Evolutionary conservation across 495 filamentous ascomycete genomes (phyloP).

Genomic region (Penicillium ochrochloron): DNA sequence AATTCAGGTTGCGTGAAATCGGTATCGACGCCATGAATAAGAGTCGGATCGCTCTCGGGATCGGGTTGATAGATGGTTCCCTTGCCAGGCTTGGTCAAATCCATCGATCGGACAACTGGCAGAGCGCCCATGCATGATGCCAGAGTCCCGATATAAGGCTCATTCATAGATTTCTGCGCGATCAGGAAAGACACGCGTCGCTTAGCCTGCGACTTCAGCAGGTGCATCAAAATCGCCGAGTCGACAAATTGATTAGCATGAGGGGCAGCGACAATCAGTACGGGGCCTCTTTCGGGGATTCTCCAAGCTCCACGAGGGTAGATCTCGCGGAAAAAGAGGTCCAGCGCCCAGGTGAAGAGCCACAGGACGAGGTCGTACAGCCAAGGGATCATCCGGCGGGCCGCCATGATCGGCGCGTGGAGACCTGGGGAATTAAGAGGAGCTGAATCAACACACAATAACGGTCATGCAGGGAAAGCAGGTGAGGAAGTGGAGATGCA

Average conservation of each 20-base stretch:
- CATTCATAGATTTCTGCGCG: constrained; percentile 87
- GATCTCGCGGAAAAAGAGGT: constrained; percentile 96
- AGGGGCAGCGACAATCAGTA: constrained; percentile 94
- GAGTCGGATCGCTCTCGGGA: constrained; percentile 74
- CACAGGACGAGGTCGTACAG: constrained; percentile 82
- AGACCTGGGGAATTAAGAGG: background rate
- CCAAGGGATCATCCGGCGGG: constrained; percentile 60
- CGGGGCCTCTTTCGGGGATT: constrained; percentile 79
- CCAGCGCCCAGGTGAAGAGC: constrained; percentile 78
- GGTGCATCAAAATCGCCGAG: constrained; percentile 87
- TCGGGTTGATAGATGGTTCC: constrained; percentile 91
- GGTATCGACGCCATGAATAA: constrained; percentile 80
- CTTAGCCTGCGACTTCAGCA: constrained; percentile 78
- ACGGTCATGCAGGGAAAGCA: constrained; percentile 10
- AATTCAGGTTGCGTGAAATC: constrained; percentile 75
- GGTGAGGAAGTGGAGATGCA: constrained; percentile 9
- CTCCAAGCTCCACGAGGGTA: constrained; percentile 92
- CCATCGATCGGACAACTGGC: constrained; percentile 87
- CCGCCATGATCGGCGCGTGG: constrained; percentile 30
- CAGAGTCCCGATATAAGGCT: constrained; percentile 80
- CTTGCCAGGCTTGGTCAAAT: constrained; percentile 74
- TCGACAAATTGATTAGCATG: constrained; percentile 99
- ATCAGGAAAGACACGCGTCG: constrained; percentile 89
- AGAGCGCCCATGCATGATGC: constrained; percentile 82
- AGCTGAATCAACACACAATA: constrained; percentile 3